Evolutionary conservation across 2,329 filamentous ascomycete genomes (phyloP).

Genomic region (Fusarium floridanum): DNA sequence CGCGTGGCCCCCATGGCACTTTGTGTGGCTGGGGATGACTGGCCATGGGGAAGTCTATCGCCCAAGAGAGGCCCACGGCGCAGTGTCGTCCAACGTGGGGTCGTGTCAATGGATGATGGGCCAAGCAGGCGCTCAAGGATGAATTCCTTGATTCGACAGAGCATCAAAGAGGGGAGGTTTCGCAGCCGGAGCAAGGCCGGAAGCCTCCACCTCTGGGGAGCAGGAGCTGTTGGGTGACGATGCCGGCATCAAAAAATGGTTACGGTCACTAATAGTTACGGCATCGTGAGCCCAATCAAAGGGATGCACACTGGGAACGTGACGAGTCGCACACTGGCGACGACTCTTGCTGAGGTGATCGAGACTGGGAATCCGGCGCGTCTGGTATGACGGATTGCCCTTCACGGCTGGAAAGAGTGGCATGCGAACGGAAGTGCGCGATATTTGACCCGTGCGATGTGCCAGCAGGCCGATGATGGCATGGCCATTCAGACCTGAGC

Average conservation of each 20-base stretch:
- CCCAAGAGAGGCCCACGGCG: constrained; percentile 40
- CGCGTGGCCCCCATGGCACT: constrained; percentile 28
- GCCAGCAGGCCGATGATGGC: constrained; percentile 23
- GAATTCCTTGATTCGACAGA: constrained; percentile 36
- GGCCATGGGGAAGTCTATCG: constrained; percentile 34
- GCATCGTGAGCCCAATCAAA: constrained; percentile 44
- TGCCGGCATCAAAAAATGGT: constrained; percentile 27
- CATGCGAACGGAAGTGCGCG: constrained; percentile 32
- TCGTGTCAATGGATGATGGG: constrained; percentile 47
- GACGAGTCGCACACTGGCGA: constrained; percentile 36
- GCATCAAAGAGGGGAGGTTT: constrained; percentile 34
- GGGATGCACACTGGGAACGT: constrained; percentile 39
- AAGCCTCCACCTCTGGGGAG: constrained; percentile 31
- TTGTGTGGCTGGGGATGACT: constrained; percentile 32
- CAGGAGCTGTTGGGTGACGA: constrained; percentile 35
- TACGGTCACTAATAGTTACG: constrained; percentile 35
- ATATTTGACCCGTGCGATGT: constrained; percentile 36
- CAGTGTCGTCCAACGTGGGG: constrained; percentile 47
- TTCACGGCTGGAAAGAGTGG: constrained; percentile 15
- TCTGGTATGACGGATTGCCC: constrained; percentile 27
- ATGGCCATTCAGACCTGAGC: constrained; percentile 28
- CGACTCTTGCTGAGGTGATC: constrained; percentile 13
- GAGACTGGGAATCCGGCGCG: constrained; percentile 23
- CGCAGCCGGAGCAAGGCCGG: constrained; percentile 27
- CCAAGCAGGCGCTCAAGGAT: constrained; percentile 26